phyloP scores from a whole-genome alignment of 768 basidiomycete genomes.

The Pholiota molesta region DNA sequence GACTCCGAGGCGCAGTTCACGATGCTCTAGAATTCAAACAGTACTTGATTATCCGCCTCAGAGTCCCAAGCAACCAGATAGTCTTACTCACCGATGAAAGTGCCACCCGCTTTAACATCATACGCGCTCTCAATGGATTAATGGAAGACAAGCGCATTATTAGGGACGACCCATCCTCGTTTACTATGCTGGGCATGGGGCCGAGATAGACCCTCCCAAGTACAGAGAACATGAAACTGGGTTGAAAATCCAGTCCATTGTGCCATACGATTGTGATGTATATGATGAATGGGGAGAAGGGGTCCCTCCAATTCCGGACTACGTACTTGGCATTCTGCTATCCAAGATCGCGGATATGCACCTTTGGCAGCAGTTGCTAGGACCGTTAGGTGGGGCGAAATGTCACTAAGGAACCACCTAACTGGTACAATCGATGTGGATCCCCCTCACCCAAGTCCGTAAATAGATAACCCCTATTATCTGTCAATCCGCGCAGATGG shows the following conservation, averaged over 20 bases:
- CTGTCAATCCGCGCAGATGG: too few species aligned
- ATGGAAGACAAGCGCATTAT: constrained; percentile 1
- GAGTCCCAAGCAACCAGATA: constrained; percentile 8
- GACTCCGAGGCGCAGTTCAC: constrained; percentile 14
- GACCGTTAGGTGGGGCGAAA: too few species aligned
- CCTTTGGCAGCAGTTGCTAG: too few species aligned
- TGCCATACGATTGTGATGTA: constrained; percentile 17
- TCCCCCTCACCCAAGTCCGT: too few species aligned
- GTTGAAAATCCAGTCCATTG: constrained; percentile 12
- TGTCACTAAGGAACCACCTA: too few species aligned
- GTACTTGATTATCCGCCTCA: constrained; percentile 1
- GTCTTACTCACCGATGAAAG: constrained; percentile 6
- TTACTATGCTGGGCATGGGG: constrained; percentile 19
- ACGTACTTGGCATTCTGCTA: constrained; percentile 11
- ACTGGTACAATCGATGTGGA: too few species aligned
- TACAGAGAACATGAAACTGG: neutral
- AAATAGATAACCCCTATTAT: too few species aligned
- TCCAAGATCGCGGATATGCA: constrained; percentile 8
- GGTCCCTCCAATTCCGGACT: constrained; percentile 14
- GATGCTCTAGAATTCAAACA: constrained; percentile 10
- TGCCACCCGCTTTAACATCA: constrained; percentile 13
- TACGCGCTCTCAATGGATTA: constrained; percentile 6
- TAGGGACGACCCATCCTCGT: constrained; percentile 15
- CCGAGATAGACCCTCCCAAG: neutral
- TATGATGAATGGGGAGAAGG: neutral